Conservation (phyloP, 768 basidiomycete species). For the Kwoniella dendrophila region DNA sequence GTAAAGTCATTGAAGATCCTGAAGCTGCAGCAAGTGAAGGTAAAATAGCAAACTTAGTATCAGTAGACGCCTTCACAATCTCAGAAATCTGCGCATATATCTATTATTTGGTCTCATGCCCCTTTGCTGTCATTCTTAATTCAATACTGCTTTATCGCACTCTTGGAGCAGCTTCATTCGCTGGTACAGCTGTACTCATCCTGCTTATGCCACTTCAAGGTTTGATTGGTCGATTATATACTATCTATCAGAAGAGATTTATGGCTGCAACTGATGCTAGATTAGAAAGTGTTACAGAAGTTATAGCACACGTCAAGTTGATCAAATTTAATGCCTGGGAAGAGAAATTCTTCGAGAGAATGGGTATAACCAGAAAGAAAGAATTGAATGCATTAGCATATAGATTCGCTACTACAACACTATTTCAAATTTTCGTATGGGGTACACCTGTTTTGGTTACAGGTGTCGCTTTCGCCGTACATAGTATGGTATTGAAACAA, state of each 20-base stretch:
- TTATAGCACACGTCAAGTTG: conserved; percentile 57
- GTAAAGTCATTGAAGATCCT: conserved; percentile 29
- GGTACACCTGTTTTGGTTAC: conserved; percentile 56
- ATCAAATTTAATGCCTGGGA: conserved; percentile 59
- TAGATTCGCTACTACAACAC: conserved; percentile 47
- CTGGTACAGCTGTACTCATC: conserved; percentile 48
- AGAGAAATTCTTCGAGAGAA: conserved; percentile 54
- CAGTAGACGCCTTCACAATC: conserved; percentile 54
- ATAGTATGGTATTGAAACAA: conserved; percentile 52
- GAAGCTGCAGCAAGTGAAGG: conserved; percentile 42
- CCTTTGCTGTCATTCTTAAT: conserved; percentile 65
- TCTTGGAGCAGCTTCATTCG: conserved; percentile 62
- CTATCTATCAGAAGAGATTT: conserved; percentile 47
- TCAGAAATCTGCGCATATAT: conserved; percentile 52
- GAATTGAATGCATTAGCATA: conserved; percentile 54
- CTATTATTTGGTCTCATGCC: conserved; percentile 46
- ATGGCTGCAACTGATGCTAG: conserved; percentile 57
- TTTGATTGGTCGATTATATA: conserved; percentile 43
- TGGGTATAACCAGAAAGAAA: conserved; percentile 51
- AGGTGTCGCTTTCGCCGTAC: conserved; percentile 54
- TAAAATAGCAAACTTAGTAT: conserved; percentile 54
- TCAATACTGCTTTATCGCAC: conserved; percentile 74
- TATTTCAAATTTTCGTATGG: conserved; percentile 52
- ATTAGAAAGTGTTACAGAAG: conserved; percentile 57
- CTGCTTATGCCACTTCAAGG: conserved; percentile 51